Base-by-base conservation (phyloP, 2,329 filamentous ascomycete genomes). In the Pseudophaeomoniella oleicola region DNA sequence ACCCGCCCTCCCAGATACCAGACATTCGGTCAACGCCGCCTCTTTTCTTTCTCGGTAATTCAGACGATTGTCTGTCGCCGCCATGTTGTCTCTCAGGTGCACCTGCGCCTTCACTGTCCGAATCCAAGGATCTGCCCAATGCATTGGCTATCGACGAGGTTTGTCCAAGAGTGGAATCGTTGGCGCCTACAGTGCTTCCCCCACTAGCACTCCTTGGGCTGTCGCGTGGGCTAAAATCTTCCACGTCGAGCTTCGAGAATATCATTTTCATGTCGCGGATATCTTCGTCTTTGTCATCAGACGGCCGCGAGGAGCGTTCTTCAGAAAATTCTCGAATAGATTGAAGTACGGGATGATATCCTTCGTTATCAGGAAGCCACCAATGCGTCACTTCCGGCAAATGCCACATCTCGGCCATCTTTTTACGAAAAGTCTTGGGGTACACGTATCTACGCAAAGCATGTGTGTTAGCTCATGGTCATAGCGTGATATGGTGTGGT, bases 341-440 rank as follows among this genome's bases (percentile, higher is more conserved):
- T 36, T 77, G 78, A 37, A 94, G 67, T 30, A 92, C 72, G 1
- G 73, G 71, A 9, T 73, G 78, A 48, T 81, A 81, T 2, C 73
- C 75, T 60, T 88, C 81, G 43, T 84, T 74, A 53, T 90, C 72
- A 2, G 86, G 83, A 2, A 94, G 70, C 90, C 90, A 98, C 84
- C 86, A 94, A 39, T 78, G 69, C 32, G 73, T 72, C 37, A 86
- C 75, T 14, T 78, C 75, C 11, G 74, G 69, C 31, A 83, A 72
- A 41, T 71, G 66, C 67, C 90, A 94, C 16, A 84, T 56, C 33
- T 81, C 71, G 19, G 81, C 75, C 70, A 96, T 80, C 45, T 78
- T 78, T 19, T 62, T 66, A 39, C 88, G 79, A 48, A 88, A 77
- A 10, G 73, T 72, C 18, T 74, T 64, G 1, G 87, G 80, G 46